Evolutionary conservation across 2,329 filamentous ascomycete genomes (phyloP).

Genomic region (Lachnellula cervina): DNA sequence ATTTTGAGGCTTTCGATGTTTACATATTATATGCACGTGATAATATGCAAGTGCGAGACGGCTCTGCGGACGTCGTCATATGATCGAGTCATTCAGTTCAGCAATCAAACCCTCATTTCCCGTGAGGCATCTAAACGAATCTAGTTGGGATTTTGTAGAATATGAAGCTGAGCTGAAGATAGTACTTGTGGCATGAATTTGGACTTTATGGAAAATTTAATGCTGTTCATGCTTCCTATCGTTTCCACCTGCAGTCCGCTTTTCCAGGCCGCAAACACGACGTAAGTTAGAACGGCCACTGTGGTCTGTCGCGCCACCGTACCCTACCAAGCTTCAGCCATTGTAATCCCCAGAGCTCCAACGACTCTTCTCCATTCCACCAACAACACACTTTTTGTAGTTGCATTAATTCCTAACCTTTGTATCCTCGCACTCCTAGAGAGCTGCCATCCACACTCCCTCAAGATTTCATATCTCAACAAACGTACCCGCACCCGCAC

Average conservation of each 20-base stretch:
- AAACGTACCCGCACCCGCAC: background rate
- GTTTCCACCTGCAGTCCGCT: too few relatives aligned
- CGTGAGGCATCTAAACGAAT: too few relatives aligned
- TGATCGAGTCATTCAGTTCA: background rate
- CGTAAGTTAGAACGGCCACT: too few relatives aligned
- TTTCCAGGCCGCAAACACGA: too few relatives aligned
- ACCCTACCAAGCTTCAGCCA: background rate
- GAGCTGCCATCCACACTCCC: slow-evolving; percentile 1
- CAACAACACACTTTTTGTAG: background rate
- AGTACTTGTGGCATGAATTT: too few relatives aligned
- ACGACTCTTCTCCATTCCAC: background rate
- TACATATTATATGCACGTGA: background rate
- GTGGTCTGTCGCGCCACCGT: background rate
- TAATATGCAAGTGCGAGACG: background rate
- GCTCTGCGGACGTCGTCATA: background rate
- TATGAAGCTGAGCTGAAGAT: too few relatives aligned
- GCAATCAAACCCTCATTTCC: background rate
- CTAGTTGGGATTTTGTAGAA: too few relatives aligned
- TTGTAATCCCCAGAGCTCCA: background rate
- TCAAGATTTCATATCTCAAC: background rate
- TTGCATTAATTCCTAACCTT: background rate
- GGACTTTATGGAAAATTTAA: too few relatives aligned
- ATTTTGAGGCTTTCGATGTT: background rate
- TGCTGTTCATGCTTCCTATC: too few relatives aligned
- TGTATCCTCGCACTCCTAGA: slow-evolving; percentile 5